phyloP scores from a whole-genome alignment of 1,284 basidiomycete species.

The Ganoderma lucidum region DNA sequence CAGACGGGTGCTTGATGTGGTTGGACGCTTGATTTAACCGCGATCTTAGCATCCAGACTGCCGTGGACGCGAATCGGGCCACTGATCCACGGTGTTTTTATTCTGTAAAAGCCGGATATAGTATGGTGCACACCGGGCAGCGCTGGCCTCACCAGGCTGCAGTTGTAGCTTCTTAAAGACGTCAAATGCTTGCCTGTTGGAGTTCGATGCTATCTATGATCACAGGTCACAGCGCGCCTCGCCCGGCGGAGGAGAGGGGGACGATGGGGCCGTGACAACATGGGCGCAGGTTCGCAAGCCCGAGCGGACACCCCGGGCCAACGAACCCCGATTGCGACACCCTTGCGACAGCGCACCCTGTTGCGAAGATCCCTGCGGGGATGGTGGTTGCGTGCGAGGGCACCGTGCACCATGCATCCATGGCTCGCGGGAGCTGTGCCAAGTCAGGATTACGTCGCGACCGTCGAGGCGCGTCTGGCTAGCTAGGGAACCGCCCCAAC shows the following conservation, averaged over 20 bases:
- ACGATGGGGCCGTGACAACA: not conserved
- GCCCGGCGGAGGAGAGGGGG: slow-evolving; percentile 7
- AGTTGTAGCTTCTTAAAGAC: not conserved
- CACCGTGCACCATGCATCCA: not conserved
- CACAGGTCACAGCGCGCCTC: slow-evolving; percentile 1
- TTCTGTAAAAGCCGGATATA: not conserved
- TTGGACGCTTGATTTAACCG: slow-evolving; percentile 1
- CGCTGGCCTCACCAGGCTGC: not conserved
- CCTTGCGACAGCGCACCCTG: not conserved
- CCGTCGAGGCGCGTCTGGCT: slow-evolving; percentile 1
- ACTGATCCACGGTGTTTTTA: not conserved
- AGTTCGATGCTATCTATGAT: not conserved
- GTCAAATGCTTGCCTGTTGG: not conserved
- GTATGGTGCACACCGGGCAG: not conserved
- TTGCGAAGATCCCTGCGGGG: not conserved
- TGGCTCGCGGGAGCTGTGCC: slow-evolving; percentile 2
- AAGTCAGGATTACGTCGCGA: not conserved
- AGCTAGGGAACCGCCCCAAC: not conserved
- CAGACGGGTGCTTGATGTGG: not conserved
- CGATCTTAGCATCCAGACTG: not conserved
- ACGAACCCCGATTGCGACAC: not conserved
- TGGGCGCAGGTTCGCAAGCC: not conserved
- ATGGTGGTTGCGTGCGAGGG: not conserved
- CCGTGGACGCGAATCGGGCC: not conserved
- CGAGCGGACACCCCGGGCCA: not conserved